Evolutionary conservation across 345 rosid species (phyloP), one percentile per base, ranked within the genome.

Genomic region (Gossypium herbaceum): DNA sequence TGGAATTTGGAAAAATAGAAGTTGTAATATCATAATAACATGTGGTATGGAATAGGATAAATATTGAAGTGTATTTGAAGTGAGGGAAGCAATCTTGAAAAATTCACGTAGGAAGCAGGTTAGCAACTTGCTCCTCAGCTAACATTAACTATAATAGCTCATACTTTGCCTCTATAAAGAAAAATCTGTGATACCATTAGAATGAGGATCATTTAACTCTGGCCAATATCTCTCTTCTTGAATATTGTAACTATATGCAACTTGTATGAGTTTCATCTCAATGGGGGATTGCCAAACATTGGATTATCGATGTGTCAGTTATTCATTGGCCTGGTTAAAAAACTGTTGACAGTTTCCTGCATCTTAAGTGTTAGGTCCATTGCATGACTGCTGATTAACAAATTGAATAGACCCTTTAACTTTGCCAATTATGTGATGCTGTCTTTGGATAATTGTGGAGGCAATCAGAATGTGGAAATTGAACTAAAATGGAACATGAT

Each of bases 401-500:
- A 68, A 68, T 20, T 48, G 10, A 68, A 15, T 44, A 44, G 69
- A 44, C 12, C 34, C 43, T 24, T 67, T 24, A 29, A 29, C 16
- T 70, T 47, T 70, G 61, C 24, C 44, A 34, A 29, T 70, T 4
- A 4, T 11, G 16, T 3, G 9, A 16, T 52, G 24, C 61, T 52
- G 24, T 27, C 19, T 51, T 78, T 68, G 71, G 44, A 61, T 64
- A 56, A 62, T 51, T 3, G 13, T 13, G n/a, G 55, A 66, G 22
- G 9, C 58, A 39, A 48, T 61, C 70, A 65, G 27, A 44, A 19
- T 41, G 10, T 16, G 11, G 51, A 68, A 75, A 24, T 20, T 27
- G 58, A 69, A 71, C 22, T 56, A 48, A 55, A 54, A 51, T 71
- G 66, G 68, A 64, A 29, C 44, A 61, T 69, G 51, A 41, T 45